These are phyloP conservation scores for Lentinula novae-zelandiae DNA, from an alignment of 1,284 basidiomycete genomes.

Conservation along the genomic window DNA sequence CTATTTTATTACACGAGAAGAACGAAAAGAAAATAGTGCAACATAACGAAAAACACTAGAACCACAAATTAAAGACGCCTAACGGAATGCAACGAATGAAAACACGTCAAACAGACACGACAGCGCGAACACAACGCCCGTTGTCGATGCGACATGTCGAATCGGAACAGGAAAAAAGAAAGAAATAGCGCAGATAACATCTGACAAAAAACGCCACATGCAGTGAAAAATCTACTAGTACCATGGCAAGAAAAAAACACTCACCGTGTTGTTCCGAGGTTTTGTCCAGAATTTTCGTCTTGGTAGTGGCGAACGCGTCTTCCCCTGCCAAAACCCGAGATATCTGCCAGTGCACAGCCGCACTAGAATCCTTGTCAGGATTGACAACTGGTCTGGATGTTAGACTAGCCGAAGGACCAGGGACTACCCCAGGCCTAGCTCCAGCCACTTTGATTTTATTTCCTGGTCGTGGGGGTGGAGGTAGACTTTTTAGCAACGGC, in stretches of 20 bases:
- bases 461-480: constrained; percentile 17
- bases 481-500: constrained; percentile 14
- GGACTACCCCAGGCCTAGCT: neutral
- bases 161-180: neutral
- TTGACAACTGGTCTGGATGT: neutral
- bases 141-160: neutral
- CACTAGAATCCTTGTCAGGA: neutral
- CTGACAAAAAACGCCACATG: neutral
- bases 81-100: neutral
- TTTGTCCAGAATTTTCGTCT: neutral
- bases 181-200: neutral
- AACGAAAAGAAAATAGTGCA: neutral
- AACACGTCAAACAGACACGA: neutral
- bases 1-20: neutral
- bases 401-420: neutral
- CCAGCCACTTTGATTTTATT: neutral
- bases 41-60: neutral
- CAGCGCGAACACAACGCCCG: neutral
- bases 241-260: neutral
- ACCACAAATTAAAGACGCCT: neutral
- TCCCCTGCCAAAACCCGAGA: neutral
- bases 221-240: neutral
- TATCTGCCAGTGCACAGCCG: neutral
- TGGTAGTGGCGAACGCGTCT: neutral
- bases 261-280: neutral